A percentile compares a stretch with the other conserved stretches of the same genome.
Evolutionary conservation across 257 asterid genomes (phyloP).

Genomic region (Cinchona pubescens): DNA sequence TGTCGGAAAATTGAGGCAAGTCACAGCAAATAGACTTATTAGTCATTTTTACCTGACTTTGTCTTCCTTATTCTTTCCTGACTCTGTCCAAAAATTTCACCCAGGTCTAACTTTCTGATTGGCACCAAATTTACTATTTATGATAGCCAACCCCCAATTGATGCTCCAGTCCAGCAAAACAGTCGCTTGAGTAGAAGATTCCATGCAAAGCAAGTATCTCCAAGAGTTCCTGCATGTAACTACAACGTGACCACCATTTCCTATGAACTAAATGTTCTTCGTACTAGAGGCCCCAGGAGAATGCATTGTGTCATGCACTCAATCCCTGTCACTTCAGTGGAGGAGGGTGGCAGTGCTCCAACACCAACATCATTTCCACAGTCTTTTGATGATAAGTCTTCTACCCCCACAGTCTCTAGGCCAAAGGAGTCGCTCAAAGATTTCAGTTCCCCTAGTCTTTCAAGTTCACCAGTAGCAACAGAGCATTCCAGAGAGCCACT

Average conservation of each 20-base stretch:
- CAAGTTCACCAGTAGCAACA: conserved; percentile 10
- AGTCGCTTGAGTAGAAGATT: conserved; percentile 64
- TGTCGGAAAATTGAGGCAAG: conserved; percentile 80
- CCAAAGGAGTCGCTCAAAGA: conserved; percentile 33
- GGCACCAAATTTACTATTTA: conserved; percentile 86
- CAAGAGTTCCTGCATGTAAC: conserved; percentile 71
- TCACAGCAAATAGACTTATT: neutral
- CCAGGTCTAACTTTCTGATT: conserved; percentile 86
- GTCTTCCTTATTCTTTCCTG: neutral
- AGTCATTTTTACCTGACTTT: neutral
- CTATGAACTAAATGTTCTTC: conserved; percentile 85
- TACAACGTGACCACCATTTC: conserved; percentile 56
- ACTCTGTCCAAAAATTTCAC: conserved; percentile 12
- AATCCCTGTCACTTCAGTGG: conserved; percentile 68
- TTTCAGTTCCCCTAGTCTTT: conserved; percentile 29
- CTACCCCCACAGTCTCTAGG: conserved; percentile 17
- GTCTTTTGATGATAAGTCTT: conserved; percentile 35
- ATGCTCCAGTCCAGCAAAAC: conserved; percentile 37
- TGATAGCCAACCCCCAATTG: conserved; percentile 73
- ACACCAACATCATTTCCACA: conserved; percentile 65
- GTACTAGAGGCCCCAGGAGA: conserved; percentile 89
- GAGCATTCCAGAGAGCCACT: conserved; percentile 38
- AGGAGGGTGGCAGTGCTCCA: conserved; percentile 85
- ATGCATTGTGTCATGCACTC: conserved; percentile 77
- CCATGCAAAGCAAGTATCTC: conserved; percentile 66